Conservation (phyloP, 2,329 filamentous ascomycete species). For the Colletotrichum sp. region DNA sequence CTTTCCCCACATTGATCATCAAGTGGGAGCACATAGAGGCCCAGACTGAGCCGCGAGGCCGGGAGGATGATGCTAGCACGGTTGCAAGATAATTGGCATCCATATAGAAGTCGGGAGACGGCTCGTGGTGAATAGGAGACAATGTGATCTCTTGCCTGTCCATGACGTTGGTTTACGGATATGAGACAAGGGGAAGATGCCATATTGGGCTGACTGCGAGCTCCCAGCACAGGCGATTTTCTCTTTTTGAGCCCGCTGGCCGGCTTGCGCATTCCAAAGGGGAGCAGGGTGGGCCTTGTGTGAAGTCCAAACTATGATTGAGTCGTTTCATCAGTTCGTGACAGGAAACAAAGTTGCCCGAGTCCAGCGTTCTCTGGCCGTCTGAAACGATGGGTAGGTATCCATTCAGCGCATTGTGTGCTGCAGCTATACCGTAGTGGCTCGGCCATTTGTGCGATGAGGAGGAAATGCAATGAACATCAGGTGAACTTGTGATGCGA, state of each 20-base stretch:
- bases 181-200: not conserved
- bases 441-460: not conserved
- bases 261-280: not conserved
- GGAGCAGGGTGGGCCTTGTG: not conserved
- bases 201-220: not conserved
- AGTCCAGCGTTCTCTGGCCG: not conserved
- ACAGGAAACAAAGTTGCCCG: not conserved
- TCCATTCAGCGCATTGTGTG: not conserved
- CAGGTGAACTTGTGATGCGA: not conserved
- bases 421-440: not conserved
- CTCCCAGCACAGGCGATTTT: not conserved
- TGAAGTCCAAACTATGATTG: not conserved
- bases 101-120: not conserved
- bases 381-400: not conserved
- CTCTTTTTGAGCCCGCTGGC: not conserved
- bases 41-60: not conserved
- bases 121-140: not conserved
- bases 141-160: not conserved
- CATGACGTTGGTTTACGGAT: not conserved
- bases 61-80: not conserved
- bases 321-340: not conserved
- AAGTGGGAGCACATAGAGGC: not conserved
- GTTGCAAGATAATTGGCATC: not conserved
- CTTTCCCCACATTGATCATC: conserved; percentile 6
- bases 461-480: not conserved